These are phyloP conservation scores for Hypoxylon lienhwacheense DNA, from an alignment of 495 filamentous ascomycete species.

Conservation along the genomic window DNA sequence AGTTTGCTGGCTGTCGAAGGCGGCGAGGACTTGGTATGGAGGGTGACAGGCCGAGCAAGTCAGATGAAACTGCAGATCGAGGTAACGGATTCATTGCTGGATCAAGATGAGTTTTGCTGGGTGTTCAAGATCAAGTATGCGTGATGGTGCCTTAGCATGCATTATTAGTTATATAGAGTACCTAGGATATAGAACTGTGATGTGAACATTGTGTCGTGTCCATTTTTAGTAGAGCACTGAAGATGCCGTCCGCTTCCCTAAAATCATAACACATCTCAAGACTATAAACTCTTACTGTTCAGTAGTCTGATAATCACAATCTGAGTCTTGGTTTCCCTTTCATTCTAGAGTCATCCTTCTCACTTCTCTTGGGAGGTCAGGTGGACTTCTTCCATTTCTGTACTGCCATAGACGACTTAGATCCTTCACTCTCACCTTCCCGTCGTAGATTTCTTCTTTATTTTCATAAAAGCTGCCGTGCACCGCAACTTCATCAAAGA, in stretches of 20 bases:
- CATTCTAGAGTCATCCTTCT: slow-evolving; percentile 24
- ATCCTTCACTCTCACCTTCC: slow-evolving; percentile 60
- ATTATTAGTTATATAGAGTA: background rate
- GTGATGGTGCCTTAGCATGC: background rate
- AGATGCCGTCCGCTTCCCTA: slow-evolving; percentile 1
- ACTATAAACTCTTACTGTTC: background rate
- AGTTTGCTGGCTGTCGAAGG: slow-evolving; percentile 51
- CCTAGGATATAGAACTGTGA: background rate
- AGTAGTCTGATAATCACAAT: background rate
- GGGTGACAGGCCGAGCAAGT: slow-evolving; percentile 34
- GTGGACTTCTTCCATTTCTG: slow-evolving; percentile 64
- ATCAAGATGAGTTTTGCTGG: slow-evolving; percentile 52
- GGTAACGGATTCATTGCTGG: slow-evolving; percentile 37
- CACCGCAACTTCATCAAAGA: slow-evolving; percentile 40
- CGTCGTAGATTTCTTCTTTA: slow-evolving; percentile 20
- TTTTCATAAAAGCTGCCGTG: slow-evolving; percentile 36
- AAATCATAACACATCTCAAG: slow-evolving; percentile 2
- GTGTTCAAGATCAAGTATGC: slow-evolving; percentile 54
- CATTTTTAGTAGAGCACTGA: background rate
- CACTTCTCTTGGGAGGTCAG: slow-evolving; percentile 36
- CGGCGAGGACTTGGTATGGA: slow-evolving; percentile 40
- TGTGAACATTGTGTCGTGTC: background rate
- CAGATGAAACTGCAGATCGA: slow-evolving; percentile 32
- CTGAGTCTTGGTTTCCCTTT: background rate
- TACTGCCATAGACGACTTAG: slow-evolving; percentile 76